These are phyloP conservation scores for Russula griseocarnosa DNA, from an alignment of 768 basidiomycete genomes.

Conservation along the genomic window DNA sequence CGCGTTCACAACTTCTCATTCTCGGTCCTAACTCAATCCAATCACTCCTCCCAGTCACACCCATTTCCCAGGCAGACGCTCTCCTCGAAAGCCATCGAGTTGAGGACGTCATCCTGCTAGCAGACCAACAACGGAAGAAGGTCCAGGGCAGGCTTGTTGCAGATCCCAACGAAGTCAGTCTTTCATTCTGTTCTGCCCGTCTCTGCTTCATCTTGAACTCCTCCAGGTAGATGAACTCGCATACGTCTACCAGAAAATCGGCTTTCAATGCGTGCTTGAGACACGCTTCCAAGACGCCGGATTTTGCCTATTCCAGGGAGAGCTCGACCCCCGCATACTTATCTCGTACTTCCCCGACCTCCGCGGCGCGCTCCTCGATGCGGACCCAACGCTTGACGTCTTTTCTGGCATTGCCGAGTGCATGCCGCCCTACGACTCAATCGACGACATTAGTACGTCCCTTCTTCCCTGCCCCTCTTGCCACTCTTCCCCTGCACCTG, in stretches of 20 bases:
- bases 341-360: slow-evolving; percentile 77
- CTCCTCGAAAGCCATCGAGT: slow-evolving; percentile 61
- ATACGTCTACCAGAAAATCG: slow-evolving; percentile 79
- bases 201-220: neutral
- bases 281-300: slow-evolving; percentile 84
- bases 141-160: slow-evolving; percentile 49
- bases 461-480: slow-evolving; percentile 7
- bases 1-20: slow-evolving; percentile 65
- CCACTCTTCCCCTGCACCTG: slow-evolving; percentile 25
- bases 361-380: slow-evolving; percentile 57
- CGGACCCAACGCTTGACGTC: slow-evolving; percentile 57
- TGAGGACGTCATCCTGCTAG: slow-evolving; percentile 58
- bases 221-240: slow-evolving; percentile 61
- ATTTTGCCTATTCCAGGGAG: slow-evolving; percentile 69
- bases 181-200: neutral
- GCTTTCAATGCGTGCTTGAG: slow-evolving; percentile 71
- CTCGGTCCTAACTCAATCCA: slow-evolving; percentile 57
- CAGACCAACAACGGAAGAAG: slow-evolving; percentile 57
- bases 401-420: slow-evolving; percentile 72
- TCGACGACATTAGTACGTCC: slow-evolving; percentile 85
- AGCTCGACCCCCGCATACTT: slow-evolving; percentile 78
- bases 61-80: slow-evolving; percentile 68
- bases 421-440: slow-evolving; percentile 61
- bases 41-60: slow-evolving; percentile 65
- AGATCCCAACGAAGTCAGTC: slow-evolving; percentile 52